These are phyloP conservation scores for Pythium insidiosum DNA, from an alignment of 352 stramenopile genomes.

Conservation along the genomic window DNA sequence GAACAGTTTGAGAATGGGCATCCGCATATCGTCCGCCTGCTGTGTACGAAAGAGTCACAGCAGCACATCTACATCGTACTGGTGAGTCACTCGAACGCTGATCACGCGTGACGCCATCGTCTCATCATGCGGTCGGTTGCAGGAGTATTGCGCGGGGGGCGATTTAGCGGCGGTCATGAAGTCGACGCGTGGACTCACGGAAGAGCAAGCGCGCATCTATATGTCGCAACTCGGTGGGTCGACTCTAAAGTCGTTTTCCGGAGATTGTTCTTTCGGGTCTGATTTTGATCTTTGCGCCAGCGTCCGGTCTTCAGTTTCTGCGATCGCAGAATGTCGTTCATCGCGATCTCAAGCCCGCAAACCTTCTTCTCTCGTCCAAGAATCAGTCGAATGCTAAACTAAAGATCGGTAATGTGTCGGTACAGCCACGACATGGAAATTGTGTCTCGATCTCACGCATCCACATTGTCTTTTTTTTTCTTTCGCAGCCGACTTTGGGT, in stretches of 20 bases:
- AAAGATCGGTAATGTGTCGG: conserved; percentile 50
- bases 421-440: too few relatives aligned
- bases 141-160: conserved; percentile 76
- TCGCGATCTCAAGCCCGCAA: too few relatives aligned
- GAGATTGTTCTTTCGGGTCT: too few relatives aligned
- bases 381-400: conserved; percentile 58
- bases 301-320: conserved; percentile 65
- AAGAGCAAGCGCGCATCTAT: conserved; percentile 65
- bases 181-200: conserved; percentile 36
- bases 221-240: conserved; percentile 67
- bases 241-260: neutral
- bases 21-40: conserved; percentile 69
- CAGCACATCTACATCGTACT: conserved; percentile 79
- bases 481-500: conserved; percentile 58
- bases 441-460: too few relatives aligned
- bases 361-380: conserved; percentile 62
- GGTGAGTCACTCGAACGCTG: conserved; percentile 14
- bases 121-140: neutral
- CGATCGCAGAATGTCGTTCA: too few relatives aligned
- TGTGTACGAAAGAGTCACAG: conserved; percentile 79
- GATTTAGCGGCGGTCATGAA: conserved; percentile 76
- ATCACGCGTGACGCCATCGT: neutral
- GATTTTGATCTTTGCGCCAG: conserved; percentile 13
- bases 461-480: too few relatives aligned
- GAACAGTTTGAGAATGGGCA: conserved; percentile 85